phyloP scores from a whole-genome alignment of 1,139 yeast species.

The Maudiozyma humilis region DNA sequence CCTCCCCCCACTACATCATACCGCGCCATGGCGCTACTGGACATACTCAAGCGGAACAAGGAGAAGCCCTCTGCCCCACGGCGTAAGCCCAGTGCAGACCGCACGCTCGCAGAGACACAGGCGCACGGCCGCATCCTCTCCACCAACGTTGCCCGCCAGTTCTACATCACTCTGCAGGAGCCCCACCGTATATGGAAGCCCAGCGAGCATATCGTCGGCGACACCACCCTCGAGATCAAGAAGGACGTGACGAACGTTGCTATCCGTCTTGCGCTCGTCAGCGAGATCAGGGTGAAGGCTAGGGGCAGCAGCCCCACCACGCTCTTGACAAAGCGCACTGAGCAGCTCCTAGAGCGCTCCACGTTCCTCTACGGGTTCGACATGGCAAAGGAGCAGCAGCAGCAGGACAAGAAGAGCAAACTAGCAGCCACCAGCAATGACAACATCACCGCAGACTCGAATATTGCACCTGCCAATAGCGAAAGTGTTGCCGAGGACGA shows the following conservation, averaged over 20 bases:
- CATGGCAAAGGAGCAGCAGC: background rate
- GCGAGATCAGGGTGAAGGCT: conserved; percentile 46
- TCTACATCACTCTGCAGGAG: conserved; percentile 59
- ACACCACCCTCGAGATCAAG: conserved; percentile 47
- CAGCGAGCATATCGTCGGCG: conserved; percentile 59
- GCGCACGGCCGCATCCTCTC: background rate
- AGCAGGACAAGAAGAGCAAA: background rate
- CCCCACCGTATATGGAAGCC: conserved; percentile 59
- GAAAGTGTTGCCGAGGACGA: no score
- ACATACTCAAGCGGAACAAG: conserved; percentile 3
- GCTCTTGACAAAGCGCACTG: conserved; percentile 32
- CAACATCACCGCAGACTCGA: background rate
- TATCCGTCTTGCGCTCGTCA: conserved; percentile 46
- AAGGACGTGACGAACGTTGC: conserved; percentile 49
- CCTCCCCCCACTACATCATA: no score
- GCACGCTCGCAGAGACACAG: background rate
- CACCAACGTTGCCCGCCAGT: conserved; percentile 42
- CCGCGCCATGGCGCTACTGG: conserved; percentile 2
- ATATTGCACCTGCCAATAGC: no score
- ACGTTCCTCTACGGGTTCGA: conserved; percentile 55
- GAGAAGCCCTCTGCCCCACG: background rate
- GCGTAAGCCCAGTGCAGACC: background rate
- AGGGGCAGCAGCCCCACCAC: conserved; percentile 26
- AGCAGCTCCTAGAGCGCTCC: conserved; percentile 54
- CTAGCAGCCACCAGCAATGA: background rate